Evolutionary conservation across 2,329 filamentous ascomycete species (phyloP).

Genomic region (Diaporthe destruens): DNA sequence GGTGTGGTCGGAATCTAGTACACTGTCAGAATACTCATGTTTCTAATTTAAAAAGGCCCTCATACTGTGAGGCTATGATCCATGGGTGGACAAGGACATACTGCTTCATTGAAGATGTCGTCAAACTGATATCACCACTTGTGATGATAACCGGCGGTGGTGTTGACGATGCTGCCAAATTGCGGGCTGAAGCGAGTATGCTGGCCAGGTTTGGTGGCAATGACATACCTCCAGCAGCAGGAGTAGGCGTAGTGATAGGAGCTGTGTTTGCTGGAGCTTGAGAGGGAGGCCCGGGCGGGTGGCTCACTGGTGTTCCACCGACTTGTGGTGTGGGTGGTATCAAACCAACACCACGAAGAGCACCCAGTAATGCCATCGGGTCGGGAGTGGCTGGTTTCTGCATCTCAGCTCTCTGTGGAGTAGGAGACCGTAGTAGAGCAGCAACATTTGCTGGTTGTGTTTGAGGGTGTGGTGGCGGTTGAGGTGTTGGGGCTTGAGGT

Average conservation of each 20-base stretch:
- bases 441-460: conserved; percentile 49
- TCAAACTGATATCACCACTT: conserved; percentile 66
- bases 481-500: conserved; percentile 62
- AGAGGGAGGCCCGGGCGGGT: conserved; percentile 53
- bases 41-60: conserved; percentile 37
- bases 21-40: conserved; percentile 20
- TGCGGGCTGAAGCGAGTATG: conserved; percentile 45
- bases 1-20: conserved; percentile 77
- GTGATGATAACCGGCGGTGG: conserved; percentile 37
- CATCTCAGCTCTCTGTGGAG: conserved; percentile 56
- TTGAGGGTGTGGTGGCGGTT: conserved; percentile 40
- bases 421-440: conserved; percentile 60
- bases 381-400: conserved; percentile 55
- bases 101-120: conserved; percentile 79
- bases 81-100: conserved; percentile 57
- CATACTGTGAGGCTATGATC: no score
- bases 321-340: conserved; percentile 62
- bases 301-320: conserved; percentile 50
- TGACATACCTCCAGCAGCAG: conserved; percentile 14
- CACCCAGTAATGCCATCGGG: conserved; percentile 74
- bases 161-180: conserved; percentile 41
- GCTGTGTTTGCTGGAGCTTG: conserved; percentile 44
- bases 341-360: conserved; percentile 76
- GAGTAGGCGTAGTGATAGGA: conserved; percentile 44
- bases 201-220: conserved; percentile 49